Evolutionary conservation across 257 asterid genomes (phyloP).

Genomic region (Eustoma russellianum): DNA sequence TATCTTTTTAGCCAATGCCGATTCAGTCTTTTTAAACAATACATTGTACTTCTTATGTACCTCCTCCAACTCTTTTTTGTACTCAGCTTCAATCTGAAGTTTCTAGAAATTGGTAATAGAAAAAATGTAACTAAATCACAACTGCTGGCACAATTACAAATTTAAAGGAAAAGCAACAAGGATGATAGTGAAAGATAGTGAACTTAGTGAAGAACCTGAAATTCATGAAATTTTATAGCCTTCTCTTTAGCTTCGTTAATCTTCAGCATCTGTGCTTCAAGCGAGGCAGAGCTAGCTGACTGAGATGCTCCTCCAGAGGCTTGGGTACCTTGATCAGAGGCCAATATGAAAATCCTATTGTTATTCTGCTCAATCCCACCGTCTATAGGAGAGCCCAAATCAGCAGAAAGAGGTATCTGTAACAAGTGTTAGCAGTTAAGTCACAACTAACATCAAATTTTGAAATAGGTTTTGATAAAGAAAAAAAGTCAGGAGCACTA

Average conservation of each 20-base stretch:
- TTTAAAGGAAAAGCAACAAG: not conserved
- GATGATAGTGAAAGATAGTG: conserved; percentile 1
- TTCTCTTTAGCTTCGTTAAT: conserved; percentile 31
- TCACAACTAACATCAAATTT: not conserved
- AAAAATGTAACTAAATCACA: conserved; percentile 5
- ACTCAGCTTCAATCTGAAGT: conserved; percentile 21
- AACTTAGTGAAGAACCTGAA: conserved; percentile 30
- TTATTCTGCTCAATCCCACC: conserved; percentile 3
- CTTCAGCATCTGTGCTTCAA: conserved; percentile 31
- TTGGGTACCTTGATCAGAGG: conserved; percentile 5
- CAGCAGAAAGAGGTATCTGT: conserved; percentile 6
- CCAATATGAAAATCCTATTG: not conserved
- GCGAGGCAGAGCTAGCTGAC: conserved; percentile 20
- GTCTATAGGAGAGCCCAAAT: not conserved
- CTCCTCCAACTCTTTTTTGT: conserved; percentile 29
- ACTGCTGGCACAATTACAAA: too few species aligned
- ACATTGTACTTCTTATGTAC: conserved; percentile 23
- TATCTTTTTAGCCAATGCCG: conserved; percentile 9
- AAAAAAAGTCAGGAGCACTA: not conserved
- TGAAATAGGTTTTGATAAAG: not conserved
- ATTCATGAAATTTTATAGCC: conserved; percentile 24
- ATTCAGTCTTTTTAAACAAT: conserved; percentile 19
- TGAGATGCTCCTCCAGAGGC: conserved; percentile 9
- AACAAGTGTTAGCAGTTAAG: not conserved
- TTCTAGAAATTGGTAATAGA: conserved; percentile 26